Percentiles rank a stretch among this genome's conserved stretches.
These are phyloP conservation scores for Geranium brycei DNA, from an alignment of 345 rosid species.

Conservation along the genomic window DNA sequence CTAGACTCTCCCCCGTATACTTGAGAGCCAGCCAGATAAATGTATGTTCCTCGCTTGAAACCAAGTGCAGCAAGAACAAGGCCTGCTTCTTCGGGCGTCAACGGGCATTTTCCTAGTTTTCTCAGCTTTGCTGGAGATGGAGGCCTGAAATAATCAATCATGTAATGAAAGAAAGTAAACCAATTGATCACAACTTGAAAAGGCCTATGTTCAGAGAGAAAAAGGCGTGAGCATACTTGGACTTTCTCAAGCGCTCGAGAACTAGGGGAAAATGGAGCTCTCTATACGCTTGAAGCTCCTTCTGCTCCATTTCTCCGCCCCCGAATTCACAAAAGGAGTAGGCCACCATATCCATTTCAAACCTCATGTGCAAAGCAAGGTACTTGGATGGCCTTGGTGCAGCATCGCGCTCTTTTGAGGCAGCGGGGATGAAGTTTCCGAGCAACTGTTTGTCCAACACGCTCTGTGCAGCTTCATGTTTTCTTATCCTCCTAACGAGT, in stretches of 20 bases:
- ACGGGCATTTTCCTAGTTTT: conserved; percentile 72
- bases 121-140: conserved; percentile 50
- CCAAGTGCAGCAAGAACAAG: conserved; percentile 79
- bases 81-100: conserved; percentile 93
- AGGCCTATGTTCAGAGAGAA: background rate
- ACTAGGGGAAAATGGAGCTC: conserved; percentile 75
- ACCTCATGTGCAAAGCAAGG: conserved; percentile 82
- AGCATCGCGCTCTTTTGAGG: conserved; percentile 15
- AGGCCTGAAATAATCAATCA: conserved; percentile 23
- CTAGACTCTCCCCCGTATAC: conserved; percentile 59
- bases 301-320: conserved; percentile 57
- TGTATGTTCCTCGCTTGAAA: conserved; percentile 45
- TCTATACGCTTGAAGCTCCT: conserved; percentile 69
- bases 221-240: conserved; percentile 29
- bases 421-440: conserved; percentile 31
- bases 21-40: conserved; percentile 69
- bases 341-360: conserved; percentile 94
- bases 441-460: conserved; percentile 54
- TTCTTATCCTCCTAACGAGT: conserved; percentile 60
- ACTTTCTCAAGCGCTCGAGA: conserved; percentile 45
- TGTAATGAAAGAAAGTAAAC: background rate
- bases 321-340: conserved; percentile 85
- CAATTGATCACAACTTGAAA: background rate
- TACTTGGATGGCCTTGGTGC: conserved; percentile 29
- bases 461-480: conserved; percentile 22